A percentile compares a stretch with the other conserved stretches of the same genome.
phyloP scores from a whole-genome alignment of 2,329 filamentous ascomycete genomes.

The Arthrobotrys sinensis region DNA sequence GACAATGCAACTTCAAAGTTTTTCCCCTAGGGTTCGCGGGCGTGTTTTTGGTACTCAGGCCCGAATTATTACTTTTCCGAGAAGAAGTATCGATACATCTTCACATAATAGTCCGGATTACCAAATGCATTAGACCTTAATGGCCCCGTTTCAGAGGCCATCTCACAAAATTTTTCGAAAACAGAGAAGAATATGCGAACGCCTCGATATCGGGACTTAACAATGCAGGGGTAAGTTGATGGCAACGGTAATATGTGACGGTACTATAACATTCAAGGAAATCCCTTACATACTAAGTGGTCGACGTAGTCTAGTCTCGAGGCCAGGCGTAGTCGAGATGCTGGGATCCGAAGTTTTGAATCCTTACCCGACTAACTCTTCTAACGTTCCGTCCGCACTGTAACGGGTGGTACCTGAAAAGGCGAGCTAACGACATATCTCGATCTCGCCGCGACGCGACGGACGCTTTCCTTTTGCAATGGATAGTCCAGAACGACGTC shows the following conservation, averaged over 20 bases:
- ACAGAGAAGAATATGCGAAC: slow-evolving; percentile 28
- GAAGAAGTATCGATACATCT: slow-evolving; percentile 53
- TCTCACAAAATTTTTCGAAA: neutral
- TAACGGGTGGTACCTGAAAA: slow-evolving; percentile 44
- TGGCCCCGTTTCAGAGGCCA: slow-evolving; percentile 46
- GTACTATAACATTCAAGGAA: slow-evolving; percentile 18
- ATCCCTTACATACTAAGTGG: neutral
- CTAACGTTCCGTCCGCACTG: slow-evolving; percentile 54
- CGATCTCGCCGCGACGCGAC: slow-evolving; percentile 32
- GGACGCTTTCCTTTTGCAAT: slow-evolving; percentile 32
- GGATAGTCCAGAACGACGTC: slow-evolving; percentile 50
- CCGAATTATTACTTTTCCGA: neutral
- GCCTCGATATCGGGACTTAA: neutral
- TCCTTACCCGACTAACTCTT: slow-evolving; percentile 15
- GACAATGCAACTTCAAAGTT: slow-evolving; percentile 4
- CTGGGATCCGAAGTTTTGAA: slow-evolving; percentile 19
- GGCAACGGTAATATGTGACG: slow-evolving; percentile 38
- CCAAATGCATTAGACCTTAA: slow-evolving; percentile 30
- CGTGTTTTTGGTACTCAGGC: neutral
- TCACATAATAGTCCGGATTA: slow-evolving; percentile 19
- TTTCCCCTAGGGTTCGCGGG: slow-evolving; percentile 2
- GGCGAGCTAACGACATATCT: slow-evolving; percentile 17
- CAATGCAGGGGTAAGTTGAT: slow-evolving; percentile 1
- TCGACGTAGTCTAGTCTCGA: slow-evolving; percentile 11
- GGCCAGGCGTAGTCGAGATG: slow-evolving; percentile 4